Evolutionary conservation across 2,329 filamentous ascomycete genomes (phyloP).

Genomic region (Botrytis porri): DNA sequence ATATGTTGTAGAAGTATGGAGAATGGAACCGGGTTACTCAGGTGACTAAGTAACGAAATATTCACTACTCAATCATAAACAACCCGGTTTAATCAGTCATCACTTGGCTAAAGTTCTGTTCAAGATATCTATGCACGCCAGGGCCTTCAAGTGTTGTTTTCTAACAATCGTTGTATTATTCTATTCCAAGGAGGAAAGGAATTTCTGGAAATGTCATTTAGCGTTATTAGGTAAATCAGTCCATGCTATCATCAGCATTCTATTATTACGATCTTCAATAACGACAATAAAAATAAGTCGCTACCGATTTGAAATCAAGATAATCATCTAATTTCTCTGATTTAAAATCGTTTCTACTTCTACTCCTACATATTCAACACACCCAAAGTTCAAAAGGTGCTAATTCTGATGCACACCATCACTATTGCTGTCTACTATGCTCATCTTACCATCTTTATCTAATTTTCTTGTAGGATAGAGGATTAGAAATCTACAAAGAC

Average conservation of each 20-base stretch:
- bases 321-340: fast-evolving
- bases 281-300: not conserved
- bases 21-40: fast-evolving
- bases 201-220: not conserved
- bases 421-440: too few species aligned
- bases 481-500: not conserved
- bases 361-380: not conserved
- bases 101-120: not conserved
- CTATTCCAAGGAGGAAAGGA: not conserved
- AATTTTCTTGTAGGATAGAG: too few species aligned
- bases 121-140: not conserved
- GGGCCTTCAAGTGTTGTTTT: not conserved
- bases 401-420: too few species aligned
- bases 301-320: fast-evolving
- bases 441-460: too few species aligned
- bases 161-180: fast-evolving
- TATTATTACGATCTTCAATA: not conserved
- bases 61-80: not conserved
- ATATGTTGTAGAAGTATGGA: not conserved
- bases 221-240: not conserved
- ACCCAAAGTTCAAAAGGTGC: too few species aligned
- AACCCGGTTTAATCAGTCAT: not conserved
- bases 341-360: not conserved
- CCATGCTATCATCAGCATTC: not conserved
- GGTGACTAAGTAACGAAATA: fast-evolving